Evolutionary conservation across 148 eudicot genomes (phyloP), one percentile per base, ranked within the genome.

Genomic region (Limonium bicolor): DNA sequence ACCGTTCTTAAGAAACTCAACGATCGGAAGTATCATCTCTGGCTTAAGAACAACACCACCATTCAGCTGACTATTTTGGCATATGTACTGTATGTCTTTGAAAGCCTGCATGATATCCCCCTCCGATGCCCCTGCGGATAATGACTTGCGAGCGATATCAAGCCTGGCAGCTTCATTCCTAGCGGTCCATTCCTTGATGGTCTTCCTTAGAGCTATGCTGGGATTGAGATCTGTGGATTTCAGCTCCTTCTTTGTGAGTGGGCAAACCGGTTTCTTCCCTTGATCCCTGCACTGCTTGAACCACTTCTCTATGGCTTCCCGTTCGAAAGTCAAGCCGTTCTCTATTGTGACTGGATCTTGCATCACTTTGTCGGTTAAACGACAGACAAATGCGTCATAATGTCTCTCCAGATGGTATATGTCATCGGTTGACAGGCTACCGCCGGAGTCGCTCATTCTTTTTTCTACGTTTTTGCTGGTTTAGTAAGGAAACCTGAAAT

Each of bases 261-360:
- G 97, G 44, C 95, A 90, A 36, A 67, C 53, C 20, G 67, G 76
- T 55, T 58, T 61, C 37, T 64, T 76, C 46, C 94, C 81, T 41
- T 55, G 77, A 24, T 71, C 77, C 48, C 41, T 56, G 61, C 86
- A 77, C 50, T 84, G 81, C 48, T 51, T 62, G 50, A 88, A 84
- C 82, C 90, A 88, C 57, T 83, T 84, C 57, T 77, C 86, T 42
- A 88, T 88, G 16, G 94, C 96, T 62, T 88, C 81, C 24, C 97
- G 63, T 61, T 88, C 97, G 36, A 77, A 88, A 23, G 94, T 74
- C 49, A 53, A 66, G 53, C 84, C 92, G 44, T 59, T 80, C 53
- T 88, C 92, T 43, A 75, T 58, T n/a, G 79, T 75, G n/a, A 88
- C 94, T 26, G 97, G 97, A 62, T 88, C 95, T 4, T 41, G 69